These are phyloP conservation scores for Quercus gilva DNA, from an alignment of 306 rosid genomes.

Conservation along the genomic window DNA sequence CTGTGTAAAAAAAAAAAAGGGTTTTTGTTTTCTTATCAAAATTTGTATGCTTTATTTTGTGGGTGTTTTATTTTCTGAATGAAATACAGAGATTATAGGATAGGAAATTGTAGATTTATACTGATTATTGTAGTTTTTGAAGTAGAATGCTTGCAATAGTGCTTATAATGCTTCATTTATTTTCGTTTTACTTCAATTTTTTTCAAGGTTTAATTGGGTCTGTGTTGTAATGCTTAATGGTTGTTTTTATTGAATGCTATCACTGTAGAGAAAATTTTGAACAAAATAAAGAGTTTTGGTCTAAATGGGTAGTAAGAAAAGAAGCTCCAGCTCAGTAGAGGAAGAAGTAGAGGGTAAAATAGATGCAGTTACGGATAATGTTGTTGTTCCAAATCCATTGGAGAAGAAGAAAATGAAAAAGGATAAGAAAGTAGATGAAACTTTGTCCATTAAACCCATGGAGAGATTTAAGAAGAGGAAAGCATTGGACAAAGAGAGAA, in stretches of 20 bases:
- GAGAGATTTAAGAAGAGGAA: conserved; percentile 76
- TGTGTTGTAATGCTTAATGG: background rate
- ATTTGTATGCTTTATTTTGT: background rate
- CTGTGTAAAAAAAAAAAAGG: background rate
- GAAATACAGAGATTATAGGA: background rate
- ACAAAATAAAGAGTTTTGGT: background rate
- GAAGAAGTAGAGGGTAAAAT: conserved; percentile 25
- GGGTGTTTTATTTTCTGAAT: background rate
- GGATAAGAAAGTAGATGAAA: conserved; percentile 22
- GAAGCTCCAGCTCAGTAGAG: conserved; percentile 29
- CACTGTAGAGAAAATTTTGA: background rate
- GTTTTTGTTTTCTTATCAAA: background rate
- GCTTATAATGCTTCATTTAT: background rate
- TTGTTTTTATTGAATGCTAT: background rate
- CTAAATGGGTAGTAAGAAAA: conserved; percentile 48
- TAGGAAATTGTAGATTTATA: too few relatives aligned
- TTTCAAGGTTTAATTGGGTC: too few relatives aligned
- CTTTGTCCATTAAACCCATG: conserved; percentile 57
- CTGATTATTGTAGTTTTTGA: background rate
- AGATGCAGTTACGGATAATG: conserved; percentile 1
- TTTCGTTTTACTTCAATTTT: background rate
- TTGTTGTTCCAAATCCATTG: conserved; percentile 23
- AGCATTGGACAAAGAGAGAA: conserved; percentile 56
- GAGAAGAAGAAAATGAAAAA: conserved; percentile 50
- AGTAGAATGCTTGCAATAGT: background rate